These are phyloP conservation scores for Lactifluus hygrophoroides DNA, from an alignment of 768 basidiomycete species.

Conservation along the genomic window DNA sequence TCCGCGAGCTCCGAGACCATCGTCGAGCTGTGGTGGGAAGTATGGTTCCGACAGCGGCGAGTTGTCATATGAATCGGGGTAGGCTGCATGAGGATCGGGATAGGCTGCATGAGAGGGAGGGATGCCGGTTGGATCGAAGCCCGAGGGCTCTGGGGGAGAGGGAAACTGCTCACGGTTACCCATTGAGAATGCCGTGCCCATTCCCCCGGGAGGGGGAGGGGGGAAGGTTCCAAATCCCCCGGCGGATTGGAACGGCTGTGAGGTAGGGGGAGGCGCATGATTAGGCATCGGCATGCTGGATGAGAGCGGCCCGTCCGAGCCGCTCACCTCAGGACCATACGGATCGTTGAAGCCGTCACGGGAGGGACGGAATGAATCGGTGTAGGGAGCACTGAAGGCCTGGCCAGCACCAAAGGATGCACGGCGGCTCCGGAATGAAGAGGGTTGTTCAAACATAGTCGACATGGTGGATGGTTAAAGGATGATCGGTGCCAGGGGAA, in stretches of 20 bases:
- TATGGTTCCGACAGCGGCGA: conserved; percentile 17
- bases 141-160: neutral
- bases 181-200: conserved; percentile 6
- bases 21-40: conserved; percentile 8
- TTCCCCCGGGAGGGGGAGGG: neutral
- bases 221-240: neutral
- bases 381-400: neutral
- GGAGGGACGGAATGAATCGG: conserved; percentile 8
- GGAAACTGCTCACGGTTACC: conserved; percentile 11
- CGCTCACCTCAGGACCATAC: conserved; percentile 18
- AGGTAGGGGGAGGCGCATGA: neutral
- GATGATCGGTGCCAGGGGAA: neutral
- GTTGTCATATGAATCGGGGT: conserved; percentile 14
- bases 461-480: conserved; percentile 6
- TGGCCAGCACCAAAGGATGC: neutral
- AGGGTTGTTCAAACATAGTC: conserved; percentile 2
- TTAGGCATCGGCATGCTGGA: neutral
- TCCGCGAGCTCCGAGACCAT: neutral
- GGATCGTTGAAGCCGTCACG: conserved; percentile 3
- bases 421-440: neutral
- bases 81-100: neutral
- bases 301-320: neutral
- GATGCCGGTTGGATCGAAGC: conserved; percentile 4
- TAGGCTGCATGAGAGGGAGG: conserved; percentile 1
- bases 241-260: conserved; percentile 1